These are phyloP conservation scores for Lactuca sativa DNA, from an alignment of 129 eudicot genomes.

Conservation along the genomic window DNA sequence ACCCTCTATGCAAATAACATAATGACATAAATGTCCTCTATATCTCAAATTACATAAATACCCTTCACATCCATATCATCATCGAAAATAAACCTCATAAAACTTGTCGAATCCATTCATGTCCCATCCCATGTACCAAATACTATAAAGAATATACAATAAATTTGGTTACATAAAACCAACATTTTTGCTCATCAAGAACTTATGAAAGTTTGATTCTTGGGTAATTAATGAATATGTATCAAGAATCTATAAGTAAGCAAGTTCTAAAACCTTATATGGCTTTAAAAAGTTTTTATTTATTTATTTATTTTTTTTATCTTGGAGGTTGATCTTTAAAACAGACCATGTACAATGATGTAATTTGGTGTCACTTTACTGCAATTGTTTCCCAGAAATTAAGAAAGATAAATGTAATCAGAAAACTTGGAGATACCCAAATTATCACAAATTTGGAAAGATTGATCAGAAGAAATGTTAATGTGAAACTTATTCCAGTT, in stretches of 20 bases:
- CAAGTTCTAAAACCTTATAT: neutral
- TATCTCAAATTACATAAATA: no score
- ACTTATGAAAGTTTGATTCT: neutral
- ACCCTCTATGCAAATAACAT: no score
- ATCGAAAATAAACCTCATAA: no score
- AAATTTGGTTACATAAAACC: neutral
- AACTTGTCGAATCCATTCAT: no score
- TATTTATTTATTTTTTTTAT: neutral
- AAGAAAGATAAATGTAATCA: neutral
- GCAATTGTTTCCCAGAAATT: neutral
- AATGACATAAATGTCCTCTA: no score
- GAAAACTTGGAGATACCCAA: slow-evolving; percentile 1
- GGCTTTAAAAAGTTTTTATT: neutral
- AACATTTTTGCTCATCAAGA: neutral
- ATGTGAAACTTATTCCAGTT: slow-evolving; percentile 2
- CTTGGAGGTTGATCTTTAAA: neutral
- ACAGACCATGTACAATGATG: slow-evolving; percentile 6
- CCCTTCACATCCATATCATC: no score
- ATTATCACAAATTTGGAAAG: slow-evolving; percentile 14
- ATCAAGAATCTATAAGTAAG: slow-evolving; percentile 14
- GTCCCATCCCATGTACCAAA: neutral
- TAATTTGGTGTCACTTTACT: neutral
- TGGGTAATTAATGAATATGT: neutral
- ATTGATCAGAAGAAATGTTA: slow-evolving; percentile 3
- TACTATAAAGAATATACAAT: neutral